These are phyloP conservation scores for Lentinus brumalis DNA, from an alignment of 768 basidiomycete species.

Conservation along the genomic window DNA sequence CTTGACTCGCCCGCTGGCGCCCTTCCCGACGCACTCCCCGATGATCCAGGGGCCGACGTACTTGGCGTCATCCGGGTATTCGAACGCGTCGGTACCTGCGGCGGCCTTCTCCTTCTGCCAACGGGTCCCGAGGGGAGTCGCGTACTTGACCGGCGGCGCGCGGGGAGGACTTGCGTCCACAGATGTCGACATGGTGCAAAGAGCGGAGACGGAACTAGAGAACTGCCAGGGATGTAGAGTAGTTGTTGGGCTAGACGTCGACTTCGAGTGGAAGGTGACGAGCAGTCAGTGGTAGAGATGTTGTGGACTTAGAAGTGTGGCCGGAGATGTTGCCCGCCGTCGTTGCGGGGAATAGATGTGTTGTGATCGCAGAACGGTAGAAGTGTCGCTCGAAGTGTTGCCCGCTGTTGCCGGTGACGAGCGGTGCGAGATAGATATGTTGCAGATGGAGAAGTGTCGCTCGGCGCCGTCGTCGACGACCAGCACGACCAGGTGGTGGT, in stretches of 20 bases:
- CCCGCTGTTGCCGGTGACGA: background rate
- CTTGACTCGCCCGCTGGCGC: conserved; percentile 92
- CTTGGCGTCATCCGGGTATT: conserved; percentile 83
- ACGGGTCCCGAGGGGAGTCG: conserved; percentile 72
- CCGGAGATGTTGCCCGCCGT: too few species aligned
- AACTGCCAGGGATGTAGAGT: too few species aligned
- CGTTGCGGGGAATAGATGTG: too few species aligned
- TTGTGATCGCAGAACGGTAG: background rate
- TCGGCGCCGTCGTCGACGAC: conserved; percentile 14
- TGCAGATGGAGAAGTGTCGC: background rate
- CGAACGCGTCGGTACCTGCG: conserved; percentile 73
- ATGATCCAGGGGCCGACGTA: conserved; percentile 90
- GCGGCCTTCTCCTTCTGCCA: conserved; percentile 89
- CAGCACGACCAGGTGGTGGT: conserved; percentile 15
- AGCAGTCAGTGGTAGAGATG: too few species aligned
- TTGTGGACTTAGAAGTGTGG: too few species aligned
- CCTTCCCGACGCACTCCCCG: conserved; percentile 92
- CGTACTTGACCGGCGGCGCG: conserved; percentile 72
- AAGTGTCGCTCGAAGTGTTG: conserved; percentile 5
- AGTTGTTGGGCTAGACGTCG: too few species aligned
- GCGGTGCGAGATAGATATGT: too few species aligned
- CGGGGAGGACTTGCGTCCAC: conserved; percentile 56
- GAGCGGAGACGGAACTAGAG: conserved; percentile 1
- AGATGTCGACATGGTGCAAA: conserved; percentile 8
- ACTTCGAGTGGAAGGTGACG: too few species aligned